Conservation (phyloP, 129 eudicot genomes). For the Flaveria trinervia region DNA sequence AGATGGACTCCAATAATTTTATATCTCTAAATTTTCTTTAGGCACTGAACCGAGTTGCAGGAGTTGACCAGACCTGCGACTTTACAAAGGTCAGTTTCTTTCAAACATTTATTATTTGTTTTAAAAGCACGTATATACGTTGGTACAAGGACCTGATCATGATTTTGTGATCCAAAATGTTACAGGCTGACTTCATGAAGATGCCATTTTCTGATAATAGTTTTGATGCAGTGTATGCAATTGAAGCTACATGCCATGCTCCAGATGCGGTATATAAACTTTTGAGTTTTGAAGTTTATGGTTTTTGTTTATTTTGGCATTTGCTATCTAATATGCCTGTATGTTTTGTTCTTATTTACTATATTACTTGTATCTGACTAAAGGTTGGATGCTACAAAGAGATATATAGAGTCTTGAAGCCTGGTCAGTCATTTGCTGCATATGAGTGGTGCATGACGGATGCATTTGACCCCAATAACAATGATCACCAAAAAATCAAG, state of each 20-base stretch:
- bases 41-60: slow-evolving; percentile 81
- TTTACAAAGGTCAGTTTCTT: slow-evolving; percentile 66
- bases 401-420: slow-evolving; percentile 85
- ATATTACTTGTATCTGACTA: not conserved
- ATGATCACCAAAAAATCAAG: slow-evolving; percentile 88
- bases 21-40: slow-evolving; percentile 29
- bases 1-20: not conserved
- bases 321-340: not conserved
- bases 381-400: slow-evolving; percentile 94
- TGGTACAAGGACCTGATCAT: not conserved
- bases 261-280: slow-evolving; percentile 73
- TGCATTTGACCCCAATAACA: slow-evolving; percentile 76
- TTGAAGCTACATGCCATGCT: slow-evolving; percentile 94
- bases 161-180: slow-evolving; percentile 15
- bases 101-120: not conserved
- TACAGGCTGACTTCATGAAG: slow-evolving; percentile 98
- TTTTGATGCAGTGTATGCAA: slow-evolving; percentile 93
- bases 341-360: not conserved
- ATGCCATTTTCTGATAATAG: slow-evolving; percentile 85
- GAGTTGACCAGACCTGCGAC: slow-evolving; percentile 78
- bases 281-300: not conserved
- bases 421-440: slow-evolving; percentile 95
- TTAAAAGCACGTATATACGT: not conserved
- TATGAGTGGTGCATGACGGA: slow-evolving; percentile 99
- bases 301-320: slow-evolving; percentile 1